Evolutionary conservation across 768 basidiomycete species (phyloP).

Genomic region (Tylopilus plumbeoviolaceoides): DNA sequence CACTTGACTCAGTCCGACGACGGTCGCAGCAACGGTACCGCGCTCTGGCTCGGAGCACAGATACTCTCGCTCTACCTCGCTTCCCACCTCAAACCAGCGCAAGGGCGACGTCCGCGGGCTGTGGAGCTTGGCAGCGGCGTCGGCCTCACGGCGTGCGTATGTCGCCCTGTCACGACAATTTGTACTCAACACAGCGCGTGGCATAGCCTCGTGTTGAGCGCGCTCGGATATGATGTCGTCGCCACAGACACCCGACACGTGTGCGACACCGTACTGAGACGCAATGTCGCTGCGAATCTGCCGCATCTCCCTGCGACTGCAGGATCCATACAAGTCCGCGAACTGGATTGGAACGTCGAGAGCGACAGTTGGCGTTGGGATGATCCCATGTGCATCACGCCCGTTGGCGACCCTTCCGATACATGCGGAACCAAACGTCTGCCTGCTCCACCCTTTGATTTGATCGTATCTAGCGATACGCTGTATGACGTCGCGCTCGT

Average conservation of each 20-base stretch:
- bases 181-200: not conserved
- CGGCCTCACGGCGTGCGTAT: constrained; percentile 68
- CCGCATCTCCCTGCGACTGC: constrained; percentile 28
- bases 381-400: constrained; percentile 28
- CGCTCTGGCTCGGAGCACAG: constrained; percentile 83
- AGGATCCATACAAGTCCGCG: constrained; percentile 53
- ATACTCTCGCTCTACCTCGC: constrained; percentile 62
- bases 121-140: constrained; percentile 83
- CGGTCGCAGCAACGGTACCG: constrained; percentile 70
- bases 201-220: constrained; percentile 55
- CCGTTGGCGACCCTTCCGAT: constrained; percentile 27
- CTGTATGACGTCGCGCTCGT: constrained; percentile 62
- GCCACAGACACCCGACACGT: constrained; percentile 72
- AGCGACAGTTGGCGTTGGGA: constrained; percentile 57
- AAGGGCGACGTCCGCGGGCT: constrained; percentile 35
- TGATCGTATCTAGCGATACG: constrained; percentile 83
- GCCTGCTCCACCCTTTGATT: constrained; percentile 60
- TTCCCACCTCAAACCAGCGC: constrained; percentile 28
- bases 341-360: constrained; percentile 66
- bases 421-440: constrained; percentile 13
- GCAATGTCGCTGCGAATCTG: constrained; percentile 56
- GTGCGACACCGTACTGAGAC: constrained; percentile 54
- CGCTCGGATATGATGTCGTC: constrained; percentile 71
- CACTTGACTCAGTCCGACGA: constrained; percentile 54
- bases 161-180: not conserved